Evolutionary conservation across 495 filamentous ascomycete species (phyloP).

Genomic region (Trichoderma gamsii): DNA sequence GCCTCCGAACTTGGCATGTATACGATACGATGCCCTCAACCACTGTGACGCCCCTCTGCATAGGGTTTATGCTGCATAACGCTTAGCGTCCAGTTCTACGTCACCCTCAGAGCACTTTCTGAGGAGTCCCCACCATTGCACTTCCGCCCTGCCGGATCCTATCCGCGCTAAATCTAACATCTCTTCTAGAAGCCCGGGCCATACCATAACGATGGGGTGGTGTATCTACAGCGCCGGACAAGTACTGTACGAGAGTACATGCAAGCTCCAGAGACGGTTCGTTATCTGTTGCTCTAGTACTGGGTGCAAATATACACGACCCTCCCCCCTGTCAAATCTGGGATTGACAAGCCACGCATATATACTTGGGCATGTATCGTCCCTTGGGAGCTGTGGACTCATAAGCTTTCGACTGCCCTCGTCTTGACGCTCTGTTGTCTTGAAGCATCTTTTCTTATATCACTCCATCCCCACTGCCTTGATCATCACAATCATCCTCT

Average conservation of each 20-base stretch:
- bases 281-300: not conserved
- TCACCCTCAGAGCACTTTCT: not conserved
- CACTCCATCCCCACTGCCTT: not conserved
- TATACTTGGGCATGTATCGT: not conserved
- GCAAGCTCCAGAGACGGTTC: not conserved
- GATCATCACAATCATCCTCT: not conserved
- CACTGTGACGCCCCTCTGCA: not conserved
- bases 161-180: not conserved
- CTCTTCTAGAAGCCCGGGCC: not conserved
- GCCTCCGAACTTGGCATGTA: too few species aligned
- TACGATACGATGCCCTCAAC: not conserved
- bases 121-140: not conserved
- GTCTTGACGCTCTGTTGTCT: not conserved
- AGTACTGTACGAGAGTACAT: not conserved
- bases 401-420: constrained; percentile 3
- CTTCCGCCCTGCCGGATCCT: constrained; percentile 1
- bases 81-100: not conserved
- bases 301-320: not conserved
- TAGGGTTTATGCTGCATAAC: not conserved
- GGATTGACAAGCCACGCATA: not conserved
- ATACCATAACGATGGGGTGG: not conserved
- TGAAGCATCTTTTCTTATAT: not conserved
- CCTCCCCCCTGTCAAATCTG: not conserved
- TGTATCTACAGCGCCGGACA: not conserved
- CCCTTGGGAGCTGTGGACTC: not conserved